Percentiles rank a stretch among this genome's conserved stretches.
Evolutionary conservation across 2,329 filamentous ascomycete genomes (phyloP).

Genomic region (Aureobasidium sp.): DNA sequence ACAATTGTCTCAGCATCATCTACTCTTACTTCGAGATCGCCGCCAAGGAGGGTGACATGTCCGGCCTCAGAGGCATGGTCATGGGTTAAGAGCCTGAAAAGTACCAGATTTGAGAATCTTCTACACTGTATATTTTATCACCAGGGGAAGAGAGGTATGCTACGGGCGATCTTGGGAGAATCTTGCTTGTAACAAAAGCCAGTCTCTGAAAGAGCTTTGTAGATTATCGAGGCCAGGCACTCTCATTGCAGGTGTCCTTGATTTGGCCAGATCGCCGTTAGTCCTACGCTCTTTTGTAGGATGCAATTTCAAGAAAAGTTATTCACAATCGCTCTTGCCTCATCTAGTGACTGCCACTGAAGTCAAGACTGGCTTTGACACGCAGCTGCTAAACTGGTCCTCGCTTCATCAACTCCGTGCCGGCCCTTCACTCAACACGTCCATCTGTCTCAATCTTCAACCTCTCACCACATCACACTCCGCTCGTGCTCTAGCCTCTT

Average conservation of each 20-base stretch:
- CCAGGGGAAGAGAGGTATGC: slow-evolving; percentile 3
- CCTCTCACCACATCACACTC: too few relatives aligned
- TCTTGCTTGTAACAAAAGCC: slow-evolving; percentile 11
- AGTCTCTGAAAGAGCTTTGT: slow-evolving; percentile 12
- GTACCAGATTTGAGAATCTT: slow-evolving; percentile 12
- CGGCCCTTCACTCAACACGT: too few relatives aligned
- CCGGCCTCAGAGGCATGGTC: slow-evolving; percentile 64
- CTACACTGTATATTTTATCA: slow-evolving; percentile 14
- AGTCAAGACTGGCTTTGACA: too few relatives aligned
- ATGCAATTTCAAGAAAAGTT: slow-evolving; percentile 11
- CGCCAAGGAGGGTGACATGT: slow-evolving; percentile 94
- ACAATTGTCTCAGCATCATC: slow-evolving; percentile 66
- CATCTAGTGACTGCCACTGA: neutral
- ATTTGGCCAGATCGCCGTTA: slow-evolving; percentile 8
- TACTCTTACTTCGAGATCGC: slow-evolving; percentile 99
- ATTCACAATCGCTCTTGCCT: neutral
- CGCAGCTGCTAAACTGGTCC: neutral
- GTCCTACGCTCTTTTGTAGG: slow-evolving; percentile 13
- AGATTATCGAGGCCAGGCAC: slow-evolving; percentile 11
- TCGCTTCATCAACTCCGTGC: neutral
- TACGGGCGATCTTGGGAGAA: slow-evolving; percentile 7
- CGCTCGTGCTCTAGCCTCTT: too few relatives aligned
- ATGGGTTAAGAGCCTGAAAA: slow-evolving; percentile 35
- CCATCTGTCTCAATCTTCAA: too few relatives aligned
- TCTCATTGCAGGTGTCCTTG: neutral